phyloP scores from a whole-genome alignment of 768 basidiomycete genomes.

The Serendipita sp. region DNA sequence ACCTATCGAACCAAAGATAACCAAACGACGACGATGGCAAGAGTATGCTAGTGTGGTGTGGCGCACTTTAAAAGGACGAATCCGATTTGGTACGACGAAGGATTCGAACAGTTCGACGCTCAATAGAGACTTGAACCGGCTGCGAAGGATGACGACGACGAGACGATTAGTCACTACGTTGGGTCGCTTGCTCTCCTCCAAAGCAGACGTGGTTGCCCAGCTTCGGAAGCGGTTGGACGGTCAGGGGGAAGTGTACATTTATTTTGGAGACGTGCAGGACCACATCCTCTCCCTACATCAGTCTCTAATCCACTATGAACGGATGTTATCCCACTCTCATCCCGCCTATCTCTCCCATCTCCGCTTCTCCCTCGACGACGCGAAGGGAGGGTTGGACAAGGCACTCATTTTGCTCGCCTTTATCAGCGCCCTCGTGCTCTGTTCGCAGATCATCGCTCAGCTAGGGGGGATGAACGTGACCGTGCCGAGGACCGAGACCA shows the following conservation, averaged over 20 bases:
- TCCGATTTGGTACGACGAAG: neutral
- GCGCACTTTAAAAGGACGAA: neutral
- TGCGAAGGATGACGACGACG: constrained; percentile 66
- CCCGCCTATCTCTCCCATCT: constrained; percentile 74
- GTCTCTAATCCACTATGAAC: constrained; percentile 71
- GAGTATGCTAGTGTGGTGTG: neutral
- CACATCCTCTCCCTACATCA: constrained; percentile 82
- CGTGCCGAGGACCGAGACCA: neutral
- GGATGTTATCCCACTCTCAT: constrained; percentile 74
- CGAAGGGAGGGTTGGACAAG: constrained; percentile 48
- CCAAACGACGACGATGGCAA: neutral
- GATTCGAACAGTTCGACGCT: neutral
- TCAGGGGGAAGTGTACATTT: constrained; percentile 60
- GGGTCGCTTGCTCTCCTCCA: constrained; percentile 56
- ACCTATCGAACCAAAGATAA: neutral
- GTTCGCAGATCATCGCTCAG: constrained; percentile 32
- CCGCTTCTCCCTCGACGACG: constrained; percentile 38
- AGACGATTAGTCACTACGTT: constrained; percentile 67
- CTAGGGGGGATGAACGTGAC: neutral
- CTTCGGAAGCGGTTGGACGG: constrained; percentile 56
- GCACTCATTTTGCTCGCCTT: constrained; percentile 48
- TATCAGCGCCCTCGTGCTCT: constrained; percentile 52
- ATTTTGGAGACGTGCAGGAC: constrained; percentile 87
- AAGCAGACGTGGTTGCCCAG: constrained; percentile 68
- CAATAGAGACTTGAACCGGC: constrained; percentile 23